Percentiles rank a stretch among this genome's conserved stretches.
These are phyloP conservation scores for Tricharina praecox DNA, from an alignment of 495 filamentous ascomycete species.

Conservation along the genomic window DNA sequence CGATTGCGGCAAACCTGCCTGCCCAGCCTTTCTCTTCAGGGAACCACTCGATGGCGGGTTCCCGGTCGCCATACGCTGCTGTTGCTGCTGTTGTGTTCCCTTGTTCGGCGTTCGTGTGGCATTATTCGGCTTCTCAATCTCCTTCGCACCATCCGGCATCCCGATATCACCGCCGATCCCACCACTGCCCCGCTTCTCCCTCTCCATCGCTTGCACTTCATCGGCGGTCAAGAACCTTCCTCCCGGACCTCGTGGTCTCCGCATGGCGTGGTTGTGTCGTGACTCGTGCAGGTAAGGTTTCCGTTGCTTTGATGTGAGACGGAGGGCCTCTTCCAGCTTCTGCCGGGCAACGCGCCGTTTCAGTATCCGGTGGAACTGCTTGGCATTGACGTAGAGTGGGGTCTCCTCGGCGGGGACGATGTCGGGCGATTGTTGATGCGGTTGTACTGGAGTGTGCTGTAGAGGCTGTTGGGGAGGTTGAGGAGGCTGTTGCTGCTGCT, in stretches of 20 bases:
- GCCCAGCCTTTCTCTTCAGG: slow-evolving; percentile 23
- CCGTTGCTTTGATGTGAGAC: slow-evolving; percentile 82
- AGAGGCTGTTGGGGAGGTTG: slow-evolving; percentile 32
- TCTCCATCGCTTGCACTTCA: slow-evolving; percentile 83
- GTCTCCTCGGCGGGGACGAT: slow-evolving; percentile 77
- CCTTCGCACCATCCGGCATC: slow-evolving; percentile 12
- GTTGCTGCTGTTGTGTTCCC: slow-evolving; percentile 13
- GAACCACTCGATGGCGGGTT: slow-evolving; percentile 15
- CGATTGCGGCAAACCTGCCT: slow-evolving; percentile 13
- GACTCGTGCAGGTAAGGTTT: slow-evolving; percentile 98
- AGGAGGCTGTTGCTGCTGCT: slow-evolving; percentile 19
- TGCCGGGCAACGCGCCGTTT: slow-evolving; percentile 87
- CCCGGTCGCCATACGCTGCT: slow-evolving; percentile 12
- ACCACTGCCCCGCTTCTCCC: slow-evolving; percentile 29
- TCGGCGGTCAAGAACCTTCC: slow-evolving; percentile 97
- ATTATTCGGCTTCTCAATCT: slow-evolving; percentile 20
- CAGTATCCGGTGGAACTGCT: slow-evolving; percentile 94
- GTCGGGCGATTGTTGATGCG: slow-evolving; percentile 68
- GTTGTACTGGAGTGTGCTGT: slow-evolving; percentile 30
- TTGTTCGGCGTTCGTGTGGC: slow-evolving; percentile 21
- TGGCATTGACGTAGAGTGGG: slow-evolving; percentile 92
- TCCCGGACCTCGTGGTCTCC: slow-evolving; percentile 84
- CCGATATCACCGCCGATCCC: slow-evolving; percentile 10
- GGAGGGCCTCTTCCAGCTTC: slow-evolving; percentile 75
- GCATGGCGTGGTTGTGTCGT: slow-evolving; percentile 98